Evolutionary conservation across 768 basidiomycete species (phyloP).

Genomic region (Calocybe indica): DNA sequence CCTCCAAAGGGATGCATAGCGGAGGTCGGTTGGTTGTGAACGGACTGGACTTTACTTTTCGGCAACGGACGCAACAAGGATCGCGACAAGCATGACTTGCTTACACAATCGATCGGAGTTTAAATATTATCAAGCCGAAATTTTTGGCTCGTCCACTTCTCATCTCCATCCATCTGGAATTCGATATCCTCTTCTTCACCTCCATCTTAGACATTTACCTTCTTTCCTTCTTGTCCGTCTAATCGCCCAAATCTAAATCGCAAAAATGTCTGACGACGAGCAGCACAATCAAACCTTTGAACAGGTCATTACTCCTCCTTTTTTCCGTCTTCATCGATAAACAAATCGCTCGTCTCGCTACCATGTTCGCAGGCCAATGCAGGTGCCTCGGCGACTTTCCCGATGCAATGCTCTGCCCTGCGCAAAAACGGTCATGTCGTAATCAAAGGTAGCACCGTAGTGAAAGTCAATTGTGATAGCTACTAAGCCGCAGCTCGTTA

Average conservation of each 20-base stretch:
- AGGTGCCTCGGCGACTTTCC: constrained; percentile 74
- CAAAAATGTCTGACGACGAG: constrained; percentile 86
- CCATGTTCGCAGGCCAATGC: constrained; percentile 47
- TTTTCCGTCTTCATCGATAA: constrained; percentile 10
- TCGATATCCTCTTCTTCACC: constrained; percentile 8
- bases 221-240: constrained; percentile 18
- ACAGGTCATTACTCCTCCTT: constrained; percentile 39
- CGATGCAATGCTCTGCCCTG: constrained; percentile 96
- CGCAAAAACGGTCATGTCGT: constrained; percentile 91
- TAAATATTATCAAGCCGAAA: constrained; percentile 13
- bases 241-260: constrained; percentile 8
- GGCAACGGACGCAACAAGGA: not conserved
- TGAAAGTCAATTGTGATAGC: too few relatives aligned
- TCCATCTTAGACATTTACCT: constrained; percentile 13
- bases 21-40: constrained; percentile 1
- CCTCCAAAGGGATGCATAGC: constrained; percentile 71
- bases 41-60: not conserved
- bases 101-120: constrained; percentile 19
- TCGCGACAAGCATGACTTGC: not conserved
- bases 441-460: constrained; percentile 72
- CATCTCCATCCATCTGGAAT: constrained; percentile 11
- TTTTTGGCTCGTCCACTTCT: constrained; percentile 14
- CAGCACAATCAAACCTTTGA: constrained; percentile 84
- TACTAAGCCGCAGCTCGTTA: not conserved
- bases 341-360: constrained; percentile 6